These are phyloP conservation scores for Hypsizygus ulmarius DNA, from an alignment of 1,284 basidiomycete species.

Conservation along the genomic window DNA sequence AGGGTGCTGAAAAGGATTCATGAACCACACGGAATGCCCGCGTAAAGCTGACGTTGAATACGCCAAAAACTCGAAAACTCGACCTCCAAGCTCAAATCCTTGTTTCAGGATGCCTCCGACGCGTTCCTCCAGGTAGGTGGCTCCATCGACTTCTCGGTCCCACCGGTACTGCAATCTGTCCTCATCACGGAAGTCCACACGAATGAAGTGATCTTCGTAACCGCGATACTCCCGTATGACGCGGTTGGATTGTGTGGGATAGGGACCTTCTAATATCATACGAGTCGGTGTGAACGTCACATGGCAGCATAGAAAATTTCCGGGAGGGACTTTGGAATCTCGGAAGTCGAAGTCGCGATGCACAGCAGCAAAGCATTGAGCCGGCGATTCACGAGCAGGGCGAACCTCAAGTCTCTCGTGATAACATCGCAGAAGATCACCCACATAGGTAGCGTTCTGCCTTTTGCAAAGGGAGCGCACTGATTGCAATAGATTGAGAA, in stretches of 20 bases:
- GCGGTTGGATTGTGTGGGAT: slow-evolving; percentile 61
- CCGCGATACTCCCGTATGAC: slow-evolving; percentile 58
- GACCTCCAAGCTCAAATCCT: slow-evolving; percentile 68
- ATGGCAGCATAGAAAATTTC: slow-evolving; percentile 54
- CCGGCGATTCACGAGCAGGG: slow-evolving; percentile 41
- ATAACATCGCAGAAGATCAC: slow-evolving; percentile 52
- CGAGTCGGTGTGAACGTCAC: slow-evolving; percentile 72
- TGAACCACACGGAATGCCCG: slow-evolving; percentile 77
- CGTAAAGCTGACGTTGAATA: slow-evolving; percentile 72
- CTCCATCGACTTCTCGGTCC: slow-evolving; percentile 61
- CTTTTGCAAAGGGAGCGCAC: slow-evolving; percentile 40
- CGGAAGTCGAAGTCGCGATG: slow-evolving; percentile 23
- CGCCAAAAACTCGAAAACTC: slow-evolving; percentile 69
- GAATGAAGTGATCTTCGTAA: slow-evolving; percentile 62
- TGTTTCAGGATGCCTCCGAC: slow-evolving; percentile 62
- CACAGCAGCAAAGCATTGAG: slow-evolving; percentile 48
- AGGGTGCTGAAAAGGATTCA: slow-evolving; percentile 55
- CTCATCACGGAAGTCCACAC: slow-evolving; percentile 79
- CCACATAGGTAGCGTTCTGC: slow-evolving; percentile 35
- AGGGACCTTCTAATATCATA: slow-evolving; percentile 71
- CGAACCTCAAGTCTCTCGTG: slow-evolving; percentile 42
- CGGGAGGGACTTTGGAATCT: slow-evolving; percentile 25
- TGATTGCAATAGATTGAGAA: slow-evolving; percentile 41
- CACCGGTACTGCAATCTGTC: slow-evolving; percentile 66
- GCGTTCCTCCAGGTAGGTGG: slow-evolving; percentile 52